Evolutionary conservation across 176 grass and related monocot species (phyloP).

Genomic region (Melocanna baccifera): DNA sequence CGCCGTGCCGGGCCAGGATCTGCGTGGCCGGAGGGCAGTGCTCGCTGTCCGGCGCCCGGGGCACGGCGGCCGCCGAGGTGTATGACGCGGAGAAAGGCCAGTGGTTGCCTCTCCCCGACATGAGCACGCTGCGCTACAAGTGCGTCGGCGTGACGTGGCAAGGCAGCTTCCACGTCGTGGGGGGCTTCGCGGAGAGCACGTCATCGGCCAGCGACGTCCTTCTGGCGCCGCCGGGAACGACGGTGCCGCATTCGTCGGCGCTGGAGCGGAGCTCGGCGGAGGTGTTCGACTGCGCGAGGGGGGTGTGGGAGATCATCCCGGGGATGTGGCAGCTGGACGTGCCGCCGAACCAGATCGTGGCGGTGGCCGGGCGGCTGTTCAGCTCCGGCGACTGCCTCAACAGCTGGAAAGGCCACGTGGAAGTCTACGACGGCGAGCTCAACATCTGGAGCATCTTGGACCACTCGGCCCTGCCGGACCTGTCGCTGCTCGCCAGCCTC

Average conservation of each 20-base stretch:
- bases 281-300: constrained; percentile 42
- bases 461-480: constrained; percentile 45
- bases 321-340: constrained; percentile 88
- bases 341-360: constrained; percentile 70
- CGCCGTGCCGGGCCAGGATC: constrained; percentile 48
- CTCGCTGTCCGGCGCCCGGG: constrained; percentile 43
- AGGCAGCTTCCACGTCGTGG: constrained; percentile 68
- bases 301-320: constrained; percentile 56
- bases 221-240: neutral
- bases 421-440: constrained; percentile 65
- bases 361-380: constrained; percentile 47
- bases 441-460: constrained; percentile 74
- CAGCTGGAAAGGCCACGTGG: constrained; percentile 66
- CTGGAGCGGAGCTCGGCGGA: constrained; percentile 78
- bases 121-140: constrained; percentile 62
- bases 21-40: constrained; percentile 60
- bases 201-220: neutral
- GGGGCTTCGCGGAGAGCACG: constrained; percentile 56
- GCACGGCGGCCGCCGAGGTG: constrained; percentile 55
- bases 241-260: constrained; percentile 36
- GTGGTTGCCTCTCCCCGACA: constrained; percentile 53
- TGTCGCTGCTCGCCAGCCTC: constrained; percentile 45
- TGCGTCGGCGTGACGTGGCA: constrained; percentile 66
- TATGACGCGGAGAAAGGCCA: constrained; percentile 30
- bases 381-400: constrained; percentile 84